These are phyloP conservation scores for Raphanus sativus DNA, from an alignment of 345 rosid species.

Conservation along the genomic window DNA sequence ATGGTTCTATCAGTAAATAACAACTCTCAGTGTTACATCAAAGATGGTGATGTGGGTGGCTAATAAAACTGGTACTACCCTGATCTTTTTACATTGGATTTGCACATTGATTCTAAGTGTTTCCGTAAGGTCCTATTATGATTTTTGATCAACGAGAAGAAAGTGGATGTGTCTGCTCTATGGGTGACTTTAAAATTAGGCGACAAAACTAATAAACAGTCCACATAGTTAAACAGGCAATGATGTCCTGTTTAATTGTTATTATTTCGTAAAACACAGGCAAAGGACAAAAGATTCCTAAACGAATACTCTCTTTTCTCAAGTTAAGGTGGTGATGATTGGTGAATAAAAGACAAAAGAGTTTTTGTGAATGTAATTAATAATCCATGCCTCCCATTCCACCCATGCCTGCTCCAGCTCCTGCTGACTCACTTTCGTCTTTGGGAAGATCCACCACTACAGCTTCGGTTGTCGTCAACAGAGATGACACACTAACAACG, in stretches of 20 bases:
- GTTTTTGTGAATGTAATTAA: neutral
- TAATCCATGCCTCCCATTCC: constrained; percentile 51
- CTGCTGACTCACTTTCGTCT: constrained; percentile 58
- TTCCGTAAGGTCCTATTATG: no score
- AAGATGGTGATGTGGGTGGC: no score
- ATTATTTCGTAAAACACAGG: neutral
- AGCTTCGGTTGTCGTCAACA: constrained; percentile 93
- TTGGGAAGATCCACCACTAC: constrained; percentile 68
- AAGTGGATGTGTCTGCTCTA: neutral
- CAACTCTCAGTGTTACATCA: no score
- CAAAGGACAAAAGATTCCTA: constrained; percentile 1
- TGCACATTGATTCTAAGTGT: no score
- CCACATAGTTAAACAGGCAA: neutral
- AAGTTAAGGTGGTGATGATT: constrained; percentile 4
- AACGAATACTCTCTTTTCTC: constrained; percentile 3
- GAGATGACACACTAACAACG: constrained; percentile 33
- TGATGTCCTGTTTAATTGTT: neutral
- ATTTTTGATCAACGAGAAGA: neutral
- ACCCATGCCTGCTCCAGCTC: constrained; percentile 35
- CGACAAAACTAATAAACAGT: neutral
- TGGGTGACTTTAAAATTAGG: neutral
- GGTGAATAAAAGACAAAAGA: neutral
- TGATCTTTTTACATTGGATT: no score
- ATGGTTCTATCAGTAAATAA: no score
- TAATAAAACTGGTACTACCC: no score